phyloP scores from a whole-genome alignment of 306 rosid species.

The Quercus bicolor region DNA sequence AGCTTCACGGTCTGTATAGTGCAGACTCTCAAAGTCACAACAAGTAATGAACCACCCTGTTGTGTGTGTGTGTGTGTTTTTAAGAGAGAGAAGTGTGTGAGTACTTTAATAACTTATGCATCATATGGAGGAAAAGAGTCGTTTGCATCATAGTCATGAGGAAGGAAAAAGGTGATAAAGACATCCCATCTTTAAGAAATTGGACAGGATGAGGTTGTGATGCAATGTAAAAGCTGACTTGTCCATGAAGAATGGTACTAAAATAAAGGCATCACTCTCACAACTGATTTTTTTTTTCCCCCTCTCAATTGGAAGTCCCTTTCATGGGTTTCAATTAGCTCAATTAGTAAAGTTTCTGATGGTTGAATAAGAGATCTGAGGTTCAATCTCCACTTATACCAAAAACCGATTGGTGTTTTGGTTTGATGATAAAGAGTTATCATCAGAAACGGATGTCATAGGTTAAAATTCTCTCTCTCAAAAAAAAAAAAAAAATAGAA shows the following conservation, averaged over 20 bases:
- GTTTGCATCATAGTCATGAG: neutral
- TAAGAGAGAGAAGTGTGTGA: neutral
- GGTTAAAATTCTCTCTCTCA: too few relatives aligned
- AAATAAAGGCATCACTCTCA: neutral
- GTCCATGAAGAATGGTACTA: conserved; percentile 11
- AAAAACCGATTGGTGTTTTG: too few relatives aligned
- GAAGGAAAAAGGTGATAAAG: conserved; percentile 22
- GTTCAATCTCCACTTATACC: too few relatives aligned
- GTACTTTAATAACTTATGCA: conserved; percentile 17
- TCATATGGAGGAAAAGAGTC: conserved; percentile 9
- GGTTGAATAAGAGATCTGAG: rapidly evolving
- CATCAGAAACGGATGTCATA: rapidly evolving
- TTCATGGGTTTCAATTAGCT: too few relatives aligned
- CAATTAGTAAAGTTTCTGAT: rapidly evolving
- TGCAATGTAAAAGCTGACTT: conserved; percentile 12
- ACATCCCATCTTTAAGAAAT: conserved; percentile 28
- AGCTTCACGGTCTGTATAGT: too few relatives aligned
- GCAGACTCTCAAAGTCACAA: too few relatives aligned
- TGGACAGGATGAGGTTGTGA: conserved; percentile 10
- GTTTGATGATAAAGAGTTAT: too few relatives aligned
- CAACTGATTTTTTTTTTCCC: neutral
- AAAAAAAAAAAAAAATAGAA: too few relatives aligned
- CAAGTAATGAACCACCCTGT: neutral
- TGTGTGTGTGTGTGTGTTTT: neutral
- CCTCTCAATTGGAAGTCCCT: too few relatives aligned